Evolutionary conservation across 2,329 filamentous ascomycete genomes (phyloP), one percentile per base, ranked within the genome.

Genomic region (Zalaria sp.): DNA sequence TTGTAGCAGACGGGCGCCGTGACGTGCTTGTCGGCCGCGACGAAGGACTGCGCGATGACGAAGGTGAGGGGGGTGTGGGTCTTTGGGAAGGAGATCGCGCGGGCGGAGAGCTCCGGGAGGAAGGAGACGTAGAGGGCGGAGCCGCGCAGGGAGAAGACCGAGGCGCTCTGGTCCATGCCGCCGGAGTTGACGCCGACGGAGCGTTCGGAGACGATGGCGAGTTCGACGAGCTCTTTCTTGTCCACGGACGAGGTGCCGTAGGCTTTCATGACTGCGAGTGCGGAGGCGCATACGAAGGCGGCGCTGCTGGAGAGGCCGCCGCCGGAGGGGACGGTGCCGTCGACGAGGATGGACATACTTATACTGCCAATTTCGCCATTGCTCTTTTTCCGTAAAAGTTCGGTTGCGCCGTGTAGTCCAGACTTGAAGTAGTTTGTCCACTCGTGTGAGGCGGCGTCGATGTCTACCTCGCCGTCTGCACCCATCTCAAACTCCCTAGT

Each of bases 361-460:
- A 73, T 72, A 2, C 85, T 81, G 35, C 69, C 69, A 56, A 86
- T 82, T 37, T 63, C 65, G 6, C 68, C 65, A 36, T 55, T 49
- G 29, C 75, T 74, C 58, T 81, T 81, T 62, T 79, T 76, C 39
- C 77, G 72, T 49, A 98, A 67, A 45, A 93, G 69, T 53, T 83
- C 75, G 43, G 94, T 65, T 1, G 89, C 89, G 27, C 88, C 91
- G 31, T 77, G 71, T 39, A 96, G 69, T 0, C 91, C 91, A 41
- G 86, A 84, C 66, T 91, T 93, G 75, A 98, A 96, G 71, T 98
- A 98, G 61, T 96, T 98, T 44, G 86, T 83, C 91, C 91, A 98
- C 64, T 95, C 87, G 50, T 93, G 83, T 51, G 81, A 75, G 11
- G 77, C 79, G 5, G 85, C 75, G 60, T 96, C 87, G 53, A 98